Evolutionary conservation across 768 basidiomycete genomes (phyloP), one percentile per base, ranked within the genome.

Genomic region (Trametes gibbosa): DNA sequence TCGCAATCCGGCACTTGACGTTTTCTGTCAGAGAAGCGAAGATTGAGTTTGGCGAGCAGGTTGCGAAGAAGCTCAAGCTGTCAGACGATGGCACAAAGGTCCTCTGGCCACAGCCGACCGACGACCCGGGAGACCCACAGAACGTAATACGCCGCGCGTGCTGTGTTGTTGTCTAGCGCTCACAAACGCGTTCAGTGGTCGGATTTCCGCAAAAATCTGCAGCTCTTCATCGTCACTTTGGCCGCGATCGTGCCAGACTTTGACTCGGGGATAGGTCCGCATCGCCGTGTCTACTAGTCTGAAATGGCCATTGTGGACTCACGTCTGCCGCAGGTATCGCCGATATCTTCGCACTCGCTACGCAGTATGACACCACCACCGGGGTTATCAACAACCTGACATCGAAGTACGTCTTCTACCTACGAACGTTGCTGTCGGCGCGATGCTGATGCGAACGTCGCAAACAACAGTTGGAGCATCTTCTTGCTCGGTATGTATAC

Each of bases 241-340:
- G 85, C 86, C 12, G 81, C 85, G 0, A 80, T 85, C 52, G 78
- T 87, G 3, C 87, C 86, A 1, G 86, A 88, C 59, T 88, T 88
- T 58, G 79, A 83, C 63, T 86, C 84, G 10, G 84, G 81, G 0
- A 83, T 86, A 50, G 86, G 86, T 82, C 25, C 37, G 71, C 64
- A 12, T 24, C 14, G 1, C 32, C 5, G 39, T 8, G 2, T 23
- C 16, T 25, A 29, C 24, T 3, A 3, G 29, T 23, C 37, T 6
- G 27, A 37, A 21, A 37, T 19, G 12, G 1, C 1, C 19, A 14
- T n/a, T 14, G 5, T 19, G 1, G 9, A 3, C 40, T 21, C 3
- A 12, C 29, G 13, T 14, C 13, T 13, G 7, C 5, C 5, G 43
- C 53, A 84, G 83, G 84, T 52, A 86, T 87, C 58, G 84, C 84